Base-by-base conservation (phyloP, 163 green algal species). In the Coccomyxa subellipsoidea region DNA sequence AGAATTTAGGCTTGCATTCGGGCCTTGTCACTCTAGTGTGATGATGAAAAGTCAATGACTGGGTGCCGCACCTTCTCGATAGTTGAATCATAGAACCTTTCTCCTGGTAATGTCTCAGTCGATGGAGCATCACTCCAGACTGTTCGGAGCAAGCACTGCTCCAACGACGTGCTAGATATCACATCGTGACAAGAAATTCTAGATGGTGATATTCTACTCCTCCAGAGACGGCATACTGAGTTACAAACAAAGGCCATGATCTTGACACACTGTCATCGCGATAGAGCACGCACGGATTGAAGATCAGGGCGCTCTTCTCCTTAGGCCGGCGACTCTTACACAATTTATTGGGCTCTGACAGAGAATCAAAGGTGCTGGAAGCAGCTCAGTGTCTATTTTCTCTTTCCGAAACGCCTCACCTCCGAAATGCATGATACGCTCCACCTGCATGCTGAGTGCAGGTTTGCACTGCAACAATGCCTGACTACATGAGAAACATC, bases 81-180 rank as follows among this genome's bases (percentile, higher is more conserved):
- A 25, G 76, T 80, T 7, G 76, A 80, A 29, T 80, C 76, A 80
- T 80, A 80, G 76, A 80, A 80, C 37, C 72, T 15, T 12, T 78
- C 72, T 73, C n/a, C 29, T 34, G n/a, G 66, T 12, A 34, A 8
- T 36, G 5, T 36, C 29, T 73, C 66, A 34, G 66, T 7, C 27
- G 27, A 12, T 34, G n/a, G 66, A n/a, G 66, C 66, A 18, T 73
- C 66, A 73, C 4, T 73, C 66, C 66, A 73, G 66, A 73, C 66
- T 59, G 47, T 27, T 18, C 47, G 47, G 15, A 59, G 47, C 47
- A 18, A 59, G 47, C 5, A 8, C 23, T 59, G 47, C 23, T 1
- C n/a, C n/a, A n/a, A n/a, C n/a, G n/a, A n/a, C n/a, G n/a, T n/a
- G n/a, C n/a, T n/a, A n/a, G n/a, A n/a, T n/a, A n/a, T n/a, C 47